Evolutionary conservation across 2,329 filamentous ascomycete genomes (phyloP), one percentile per base, ranked within the genome.

Genomic region (Lecanicillium sp.): DNA sequence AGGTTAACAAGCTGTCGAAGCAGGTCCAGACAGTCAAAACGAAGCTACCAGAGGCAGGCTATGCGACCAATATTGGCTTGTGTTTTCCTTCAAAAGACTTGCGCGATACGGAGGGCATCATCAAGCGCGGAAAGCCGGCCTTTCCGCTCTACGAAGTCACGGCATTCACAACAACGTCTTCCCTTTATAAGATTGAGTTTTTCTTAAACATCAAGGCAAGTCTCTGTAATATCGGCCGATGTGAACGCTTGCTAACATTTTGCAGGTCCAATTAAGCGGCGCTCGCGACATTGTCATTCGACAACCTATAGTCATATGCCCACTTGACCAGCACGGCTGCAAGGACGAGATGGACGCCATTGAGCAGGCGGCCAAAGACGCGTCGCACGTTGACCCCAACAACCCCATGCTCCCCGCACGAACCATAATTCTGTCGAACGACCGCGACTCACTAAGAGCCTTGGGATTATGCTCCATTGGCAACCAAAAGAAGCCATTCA

Each of bases 291-390:
- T 98, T 40, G 72, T 80, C 20, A 72, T 97, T 31, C 79, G 90
- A 38, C 87, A 97, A 61, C 88, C 87, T 5, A 96, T 98, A 42
- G 87, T 97, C 25, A 92, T 97, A 37, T 97, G 90, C 54, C 90
- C 92, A 0, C 79, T 96, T 45, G 92, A 98, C 55, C 87, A 96
- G 55, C 87, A 94, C 49, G 86, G 84, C 13, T 98, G 92, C 65
- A 96, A 94, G 60, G 89, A 96, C 57, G 92, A 97, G 65, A 96
- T 98, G 87, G 89, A 95, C 53, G 89, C 89, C 28, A 97, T 98
- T 46, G 89, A 96, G 57, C 87, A 95, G 62, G 86, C 92, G 1
- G 92, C 92, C 31, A 90, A 89, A 60, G 90, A 97, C 51, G 90
- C 92, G 2, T 84, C 86, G 13, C 79, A 85, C 45, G 82, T 97